Percentiles rank a stretch among this genome's conserved stretches.
phyloP scores from a whole-genome alignment of 106 monocot genomes.

The Iris macrosiphon region DNA sequence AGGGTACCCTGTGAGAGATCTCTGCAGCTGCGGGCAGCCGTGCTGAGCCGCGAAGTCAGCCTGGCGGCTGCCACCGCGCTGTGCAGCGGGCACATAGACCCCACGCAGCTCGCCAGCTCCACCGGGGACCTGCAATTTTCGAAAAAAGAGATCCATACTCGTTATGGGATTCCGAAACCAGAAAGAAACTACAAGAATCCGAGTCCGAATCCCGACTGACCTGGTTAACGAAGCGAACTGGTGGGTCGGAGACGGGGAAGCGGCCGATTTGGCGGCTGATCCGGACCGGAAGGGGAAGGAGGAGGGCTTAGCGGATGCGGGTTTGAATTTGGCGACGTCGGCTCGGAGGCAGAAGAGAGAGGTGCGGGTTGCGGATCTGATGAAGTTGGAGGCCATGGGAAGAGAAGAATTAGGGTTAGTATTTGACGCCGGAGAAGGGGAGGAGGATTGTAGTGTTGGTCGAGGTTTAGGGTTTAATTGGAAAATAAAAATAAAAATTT shows the following conservation, averaged over 20 bases:
- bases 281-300: not conserved
- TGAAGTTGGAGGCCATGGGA: constrained; percentile 13
- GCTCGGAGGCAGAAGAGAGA: constrained; percentile 3
- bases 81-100: constrained; percentile 47
- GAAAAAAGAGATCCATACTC: not conserved
- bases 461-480: no score
- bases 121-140: constrained; percentile 40
- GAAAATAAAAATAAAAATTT: no score
- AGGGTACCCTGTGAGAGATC: constrained; percentile 65
- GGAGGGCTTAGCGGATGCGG: not conserved
- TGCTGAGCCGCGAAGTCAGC: constrained; percentile 55
- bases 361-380: constrained; percentile 3
- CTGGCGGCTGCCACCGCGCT: constrained; percentile 63
- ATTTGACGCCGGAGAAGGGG: no score
- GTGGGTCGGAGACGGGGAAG: not conserved
- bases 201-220: no score
- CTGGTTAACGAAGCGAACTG: constrained; percentile 1
- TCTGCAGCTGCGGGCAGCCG: constrained; percentile 32
- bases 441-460: no score
- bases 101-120: constrained; percentile 30
- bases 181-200: no score
- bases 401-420: no score
- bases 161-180: no score
- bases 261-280: not conserved
- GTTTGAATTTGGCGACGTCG: not conserved